Conservation (phyloP, 192 early-diverging fungal genomes). For the Spinellus fusiger region DNA sequence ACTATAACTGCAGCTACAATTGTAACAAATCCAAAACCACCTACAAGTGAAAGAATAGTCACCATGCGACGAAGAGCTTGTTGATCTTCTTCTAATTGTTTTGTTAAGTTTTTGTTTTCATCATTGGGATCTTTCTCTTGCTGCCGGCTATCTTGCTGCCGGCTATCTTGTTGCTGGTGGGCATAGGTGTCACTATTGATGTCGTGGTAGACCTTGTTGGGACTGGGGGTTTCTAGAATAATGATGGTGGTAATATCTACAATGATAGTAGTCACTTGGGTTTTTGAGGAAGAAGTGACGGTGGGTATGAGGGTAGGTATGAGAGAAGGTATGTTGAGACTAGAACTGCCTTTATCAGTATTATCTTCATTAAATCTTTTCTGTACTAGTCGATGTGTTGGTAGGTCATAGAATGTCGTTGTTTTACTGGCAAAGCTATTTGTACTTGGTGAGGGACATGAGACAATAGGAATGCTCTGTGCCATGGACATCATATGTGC, state of each 20-base stretch:
- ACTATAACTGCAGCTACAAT: conserved; percentile 15
- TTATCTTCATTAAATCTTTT: no score
- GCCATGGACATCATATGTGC: no score
- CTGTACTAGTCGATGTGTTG: no score
- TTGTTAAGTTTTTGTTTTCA: neutral
- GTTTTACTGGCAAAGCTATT: no score
- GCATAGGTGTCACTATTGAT: conserved; percentile 1
- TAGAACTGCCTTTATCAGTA: no score
- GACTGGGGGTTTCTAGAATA: neutral
- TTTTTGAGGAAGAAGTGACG: no score
- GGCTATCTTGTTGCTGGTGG: neutral
- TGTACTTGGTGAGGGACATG: no score
- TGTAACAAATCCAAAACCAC: conserved; percentile 10
- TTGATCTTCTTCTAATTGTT: conserved; percentile 19
- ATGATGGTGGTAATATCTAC: neutral
- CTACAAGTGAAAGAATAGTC: conserved; percentile 18
- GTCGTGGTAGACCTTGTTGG: neutral
- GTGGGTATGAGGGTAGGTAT: neutral
- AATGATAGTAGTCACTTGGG: neutral
- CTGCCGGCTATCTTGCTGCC: neutral
- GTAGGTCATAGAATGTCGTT: no score
- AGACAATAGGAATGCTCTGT: no score
- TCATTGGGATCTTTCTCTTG: neutral
- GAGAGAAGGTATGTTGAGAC: neutral
- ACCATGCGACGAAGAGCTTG: conserved; percentile 17